These are phyloP conservation scores for Isatis lusitanica DNA, from an alignment of 441 rosid species.

Conservation along the genomic window DNA sequence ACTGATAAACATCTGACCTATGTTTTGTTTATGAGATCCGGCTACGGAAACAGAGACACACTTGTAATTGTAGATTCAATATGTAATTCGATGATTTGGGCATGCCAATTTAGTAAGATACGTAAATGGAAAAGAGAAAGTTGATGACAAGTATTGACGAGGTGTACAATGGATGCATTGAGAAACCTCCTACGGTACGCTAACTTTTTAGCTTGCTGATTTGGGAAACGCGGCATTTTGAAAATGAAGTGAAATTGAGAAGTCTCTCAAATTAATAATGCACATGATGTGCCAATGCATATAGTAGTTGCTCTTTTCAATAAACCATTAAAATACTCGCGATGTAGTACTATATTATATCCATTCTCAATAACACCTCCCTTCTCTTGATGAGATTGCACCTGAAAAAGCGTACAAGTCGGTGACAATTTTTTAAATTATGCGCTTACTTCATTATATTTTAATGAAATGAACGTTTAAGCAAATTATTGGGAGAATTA, in stretches of 20 bases:
- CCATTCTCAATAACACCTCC: not conserved
- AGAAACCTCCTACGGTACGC: slow-evolving; percentile 6
- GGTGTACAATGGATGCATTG: not conserved
- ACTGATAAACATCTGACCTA: not conserved
- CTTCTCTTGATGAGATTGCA: slow-evolving; percentile 12
- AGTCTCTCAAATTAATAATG: not conserved
- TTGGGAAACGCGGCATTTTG: slow-evolving; percentile 12
- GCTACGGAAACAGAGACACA: not conserved
- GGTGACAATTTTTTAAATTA: slow-evolving; percentile 7
- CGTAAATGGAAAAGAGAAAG: not conserved
- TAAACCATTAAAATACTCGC: not conserved
- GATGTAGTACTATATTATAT: not conserved
- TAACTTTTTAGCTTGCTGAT: slow-evolving; percentile 8
- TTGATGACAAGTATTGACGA: not conserved
- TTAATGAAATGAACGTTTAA: not conserved
- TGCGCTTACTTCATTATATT: not conserved
- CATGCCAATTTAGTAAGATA: not conserved
- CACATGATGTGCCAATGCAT: slow-evolving; percentile 7
- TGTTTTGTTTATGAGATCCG: not conserved
- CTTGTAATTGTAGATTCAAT: not conserved
- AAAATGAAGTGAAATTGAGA: slow-evolving; percentile 3
- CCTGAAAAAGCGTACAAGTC: slow-evolving; percentile 27
- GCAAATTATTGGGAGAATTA: not conserved
- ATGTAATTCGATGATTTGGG: not conserved
- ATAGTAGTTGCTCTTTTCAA: not conserved